Evolutionary conservation across 306 rosid genomes (phyloP).

Genomic region (Fagus sylvatica): DNA sequence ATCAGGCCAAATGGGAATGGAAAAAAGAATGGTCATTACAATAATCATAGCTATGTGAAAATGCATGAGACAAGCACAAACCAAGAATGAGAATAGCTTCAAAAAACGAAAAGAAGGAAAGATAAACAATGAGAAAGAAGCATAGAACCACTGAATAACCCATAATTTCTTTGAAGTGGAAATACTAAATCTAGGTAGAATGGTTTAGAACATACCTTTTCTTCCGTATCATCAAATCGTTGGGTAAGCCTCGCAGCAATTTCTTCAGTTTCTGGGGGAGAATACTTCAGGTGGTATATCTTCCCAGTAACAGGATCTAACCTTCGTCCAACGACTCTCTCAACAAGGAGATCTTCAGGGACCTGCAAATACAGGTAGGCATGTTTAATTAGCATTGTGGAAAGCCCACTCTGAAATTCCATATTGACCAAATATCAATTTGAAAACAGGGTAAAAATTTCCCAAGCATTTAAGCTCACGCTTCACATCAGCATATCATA

Average conservation of each 20-base stretch:
- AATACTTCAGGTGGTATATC: slow-evolving; percentile 90
- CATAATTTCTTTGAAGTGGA: slow-evolving; percentile 1
- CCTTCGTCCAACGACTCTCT: slow-evolving; percentile 94
- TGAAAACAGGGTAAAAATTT: neutral
- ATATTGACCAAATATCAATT: neutral
- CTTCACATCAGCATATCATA: neutral
- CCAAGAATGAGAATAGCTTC: neutral
- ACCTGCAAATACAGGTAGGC: slow-evolving; percentile 55
- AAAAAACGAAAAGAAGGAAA: slow-evolving; percentile 10
- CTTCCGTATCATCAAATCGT: slow-evolving; percentile 92
- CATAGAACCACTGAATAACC: neutral
- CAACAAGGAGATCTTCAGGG: slow-evolving; percentile 77
- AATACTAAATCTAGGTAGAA: slow-evolving; percentile 6
- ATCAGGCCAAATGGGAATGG: slow-evolving; percentile 22
- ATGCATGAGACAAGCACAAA: neutral
- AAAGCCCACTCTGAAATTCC: neutral
- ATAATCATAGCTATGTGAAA: slow-evolving; percentile 4
- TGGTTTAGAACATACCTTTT: slow-evolving; percentile 52
- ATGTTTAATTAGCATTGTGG: neutral
- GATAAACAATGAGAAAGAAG: slow-evolving; percentile 4
- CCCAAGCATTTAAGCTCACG: neutral
- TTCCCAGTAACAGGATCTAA: slow-evolving; percentile 88
- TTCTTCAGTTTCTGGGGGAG: slow-evolving; percentile 84
- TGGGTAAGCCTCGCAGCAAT: slow-evolving; percentile 87
- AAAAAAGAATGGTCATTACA: slow-evolving; percentile 14